Conservation (phyloP, 2,329 filamentous ascomycete genomes). For the Sphaerulina musiva region DNA sequence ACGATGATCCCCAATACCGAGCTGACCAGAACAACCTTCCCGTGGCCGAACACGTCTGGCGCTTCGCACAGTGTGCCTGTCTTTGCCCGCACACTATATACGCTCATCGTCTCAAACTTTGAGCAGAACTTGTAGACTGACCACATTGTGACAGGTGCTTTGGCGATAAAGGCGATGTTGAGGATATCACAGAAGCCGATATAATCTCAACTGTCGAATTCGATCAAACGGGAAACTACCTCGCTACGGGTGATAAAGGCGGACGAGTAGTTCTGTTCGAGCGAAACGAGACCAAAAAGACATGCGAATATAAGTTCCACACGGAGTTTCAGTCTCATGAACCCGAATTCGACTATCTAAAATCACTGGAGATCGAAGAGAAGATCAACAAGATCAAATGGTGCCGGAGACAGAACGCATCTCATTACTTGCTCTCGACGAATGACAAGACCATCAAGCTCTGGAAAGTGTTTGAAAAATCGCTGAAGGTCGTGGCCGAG, state of each 20-base stretch:
- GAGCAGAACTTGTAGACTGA: neutral
- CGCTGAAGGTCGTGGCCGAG: slow-evolving; percentile 95
- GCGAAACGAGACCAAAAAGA: slow-evolving; percentile 99
- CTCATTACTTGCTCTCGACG: slow-evolving; percentile 94
- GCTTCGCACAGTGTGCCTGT: slow-evolving; percentile 19
- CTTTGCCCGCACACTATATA: neutral
- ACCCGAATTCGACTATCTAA: slow-evolving; percentile 98
- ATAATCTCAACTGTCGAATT: slow-evolving; percentile 91
- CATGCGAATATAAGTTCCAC: slow-evolving; percentile 99
- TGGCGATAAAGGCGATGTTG: slow-evolving; percentile 98
- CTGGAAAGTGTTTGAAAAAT: slow-evolving; percentile 99
- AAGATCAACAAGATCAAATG: slow-evolving; percentile 99
- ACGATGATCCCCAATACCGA: slow-evolving; percentile 10
- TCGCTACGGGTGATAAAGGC: slow-evolving; percentile 85
- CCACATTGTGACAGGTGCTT: slow-evolving; percentile 65
- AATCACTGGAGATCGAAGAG: slow-evolving; percentile 98
- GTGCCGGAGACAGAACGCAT: slow-evolving; percentile 96
- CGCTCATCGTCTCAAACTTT: neutral
- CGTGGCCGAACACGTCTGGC: slow-evolving; percentile 14
- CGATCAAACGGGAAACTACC: slow-evolving; percentile 82
- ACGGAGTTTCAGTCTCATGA: slow-evolving; percentile 99
- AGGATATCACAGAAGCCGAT: slow-evolving; percentile 96
- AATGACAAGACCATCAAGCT: slow-evolving; percentile 99
- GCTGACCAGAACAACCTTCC: slow-evolving; percentile 8
- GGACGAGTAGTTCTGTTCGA: slow-evolving; percentile 80